Base-by-base conservation (phyloP, 441 rosid genomes). In the Arabidopsis lyrata region DNA sequence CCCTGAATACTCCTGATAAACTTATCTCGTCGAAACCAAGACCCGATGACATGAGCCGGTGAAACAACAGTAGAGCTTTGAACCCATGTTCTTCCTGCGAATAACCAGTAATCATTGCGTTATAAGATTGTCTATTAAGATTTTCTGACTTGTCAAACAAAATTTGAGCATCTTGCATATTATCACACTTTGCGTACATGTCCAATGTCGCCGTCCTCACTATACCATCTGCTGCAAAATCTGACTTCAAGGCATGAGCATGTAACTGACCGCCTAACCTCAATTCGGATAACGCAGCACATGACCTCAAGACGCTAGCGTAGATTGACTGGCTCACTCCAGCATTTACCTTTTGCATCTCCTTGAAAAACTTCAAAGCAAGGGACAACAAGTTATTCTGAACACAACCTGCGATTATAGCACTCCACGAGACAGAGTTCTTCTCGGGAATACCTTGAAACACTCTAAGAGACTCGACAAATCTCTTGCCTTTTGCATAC, bases 201-300 rank as follows among this genome's bases (percentile, higher is more conserved):
- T 95, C 97, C 80, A 95, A 62, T 9, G 84, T 88, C 14, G 99
- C 92, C 29, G 97, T 95, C 56, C 91, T 95, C 77, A 90, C 97
- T n/a, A 90, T 80, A 12, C 79, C 66, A 74, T 95, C 97, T 1
- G 47, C 60, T 52, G 84, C 89, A 74, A 90, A 89, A 78, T 78
- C 72, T 45, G 74, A 77, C 79, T 90, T 95, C n/a, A 92, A 54
- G 60, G 94, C 85, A 85, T 91, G 98, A 29, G 86, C 87, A 77
- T 94, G 98, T 62, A 94, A 83, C 78, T 94, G 96, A 70, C 77
- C 56, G 44, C 98, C 97, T 15, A 87, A 60, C 47, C 80, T 81
- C 47, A 83, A 48, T 41, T 84, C 86, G 10, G 86, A 81, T 50
- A 86, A 68, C 38, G 86, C 91, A 3, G 96, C 93, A 72, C 95